A percentile compares a stretch with the other conserved stretches of the same genome.
Conservation (phyloP, 768 basidiomycete genomes). For the Imleria badia region DNA sequence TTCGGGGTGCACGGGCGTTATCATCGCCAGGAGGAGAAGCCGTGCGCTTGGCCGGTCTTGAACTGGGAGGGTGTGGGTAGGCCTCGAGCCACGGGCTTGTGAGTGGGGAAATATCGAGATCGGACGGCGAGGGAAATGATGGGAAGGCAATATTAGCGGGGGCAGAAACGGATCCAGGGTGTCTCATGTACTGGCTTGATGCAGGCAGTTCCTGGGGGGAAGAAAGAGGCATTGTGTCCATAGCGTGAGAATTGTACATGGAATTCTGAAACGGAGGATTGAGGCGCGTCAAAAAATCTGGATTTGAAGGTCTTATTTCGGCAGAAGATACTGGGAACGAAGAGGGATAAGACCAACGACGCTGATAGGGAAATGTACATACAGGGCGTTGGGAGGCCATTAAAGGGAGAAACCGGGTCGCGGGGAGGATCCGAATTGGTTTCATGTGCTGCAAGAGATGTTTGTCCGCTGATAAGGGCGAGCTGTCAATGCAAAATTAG, state of each 20-base stretch:
- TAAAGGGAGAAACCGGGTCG: conserved; percentile 37
- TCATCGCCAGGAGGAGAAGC: conserved; percentile 62
- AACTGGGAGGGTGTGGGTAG: conserved; percentile 37
- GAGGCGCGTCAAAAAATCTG: conserved; percentile 65
- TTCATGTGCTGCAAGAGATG: conserved; percentile 36
- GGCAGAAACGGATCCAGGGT: conserved; percentile 56
- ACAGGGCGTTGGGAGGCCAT: conserved; percentile 72
- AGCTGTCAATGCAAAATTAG: conserved; percentile 43
- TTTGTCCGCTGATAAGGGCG: conserved; percentile 59
- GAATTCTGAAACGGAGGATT: conserved; percentile 44
- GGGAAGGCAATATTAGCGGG: conserved; percentile 75
- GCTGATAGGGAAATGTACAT: conserved; percentile 25
- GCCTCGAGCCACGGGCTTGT: conserved; percentile 82
- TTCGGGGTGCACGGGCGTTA: conserved; percentile 42
- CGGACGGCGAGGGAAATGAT: conserved; percentile 45
- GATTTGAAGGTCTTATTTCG: conserved; percentile 60
- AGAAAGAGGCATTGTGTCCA: conserved; percentile 28
- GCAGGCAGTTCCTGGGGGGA: conserved; percentile 32
- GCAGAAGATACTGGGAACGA: conserved; percentile 52
- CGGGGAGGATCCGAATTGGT: conserved; percentile 36
- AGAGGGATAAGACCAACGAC: conserved; percentile 13
- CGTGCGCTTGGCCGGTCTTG: conserved; percentile 45
- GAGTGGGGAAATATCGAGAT: conserved; percentile 74
- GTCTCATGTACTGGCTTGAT: conserved; percentile 29
- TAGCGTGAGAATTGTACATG: conserved; percentile 23